Base-by-base conservation (phyloP, 805 yeast genomes). In the Candida cerambycidarum region DNA sequence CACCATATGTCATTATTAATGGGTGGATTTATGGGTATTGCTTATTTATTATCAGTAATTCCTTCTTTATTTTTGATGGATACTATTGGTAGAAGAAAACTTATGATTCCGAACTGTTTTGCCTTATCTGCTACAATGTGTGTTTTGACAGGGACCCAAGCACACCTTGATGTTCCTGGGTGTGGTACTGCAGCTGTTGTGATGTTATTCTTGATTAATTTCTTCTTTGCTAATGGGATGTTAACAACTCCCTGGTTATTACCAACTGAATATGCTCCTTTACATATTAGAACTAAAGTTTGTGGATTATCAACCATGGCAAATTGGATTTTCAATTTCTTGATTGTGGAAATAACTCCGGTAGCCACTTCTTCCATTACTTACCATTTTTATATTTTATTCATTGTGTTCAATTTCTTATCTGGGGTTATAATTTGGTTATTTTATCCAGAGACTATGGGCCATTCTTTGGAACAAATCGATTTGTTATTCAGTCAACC, bases 1-100 rank as follows among this genome's bases (percentile, higher is more conserved):
- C 69, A 78, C 60, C 71, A 78, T 58, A 62, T 78, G 55, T 66
- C 85, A 18, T 69, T 79, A 60, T 68, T 80, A 47, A 66, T 82
- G 55, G 85, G 85, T 58, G 85, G 85, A 67, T 78, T 79, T 29
- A 78, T 78, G 51, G 66, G 84, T 23, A 76, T 82, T 38, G 65
- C 80, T 35, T 80, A 80, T 53, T 80, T 82, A 11, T 45, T 80
- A 6, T 10, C 14, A 27, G 67, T 75, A 43, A 73, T 80, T 31
- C 62, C 66, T 44, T 71, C 73, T 12, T 68, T 67, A 52, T 69
- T 67, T 58, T 56, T 67, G 48, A 58, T 69, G 47, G 75, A 69
- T 47, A 53, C 67, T 14, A 56, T 67, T 25, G 75, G 75, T 39
- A 65, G 75, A 64, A 67, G 76, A 63, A 66, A 63, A 50, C 60